Evolutionary conservation across 345 rosid species (phyloP), one percentile per base, ranked within the genome.

Genomic region (Dipteronia sinensis): DNA sequence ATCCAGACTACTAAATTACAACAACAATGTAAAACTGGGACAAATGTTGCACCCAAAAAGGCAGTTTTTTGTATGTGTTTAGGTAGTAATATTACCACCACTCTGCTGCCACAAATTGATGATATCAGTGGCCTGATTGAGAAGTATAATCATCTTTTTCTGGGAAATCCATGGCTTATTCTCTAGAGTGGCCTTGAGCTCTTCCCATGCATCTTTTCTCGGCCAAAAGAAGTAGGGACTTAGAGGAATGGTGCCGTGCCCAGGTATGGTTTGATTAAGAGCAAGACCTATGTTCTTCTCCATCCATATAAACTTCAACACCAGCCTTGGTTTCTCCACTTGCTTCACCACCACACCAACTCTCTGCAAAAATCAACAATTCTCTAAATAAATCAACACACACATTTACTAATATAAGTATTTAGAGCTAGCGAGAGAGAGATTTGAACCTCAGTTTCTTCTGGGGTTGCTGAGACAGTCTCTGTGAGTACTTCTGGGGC

Each of bases 91-190:
- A 74, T 88, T 87, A 80, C 92, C 97, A 69, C 97, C 93, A 84
- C 91, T 90, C 80, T 92, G 97, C 85, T 92, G 95, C 97, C 97
- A 92, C 58, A 89, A 86, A 83, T 92, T 92, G 84, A 92, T 92
- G 66, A 90, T 89, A 68, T 92, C 93, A 79, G 97, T 92, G 38
- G 97, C 97, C 82, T 92, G 95, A 69, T 92, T 92, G 61, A 90
- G 95, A 61, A 92, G 90, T 74, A 92, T 89, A 34, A 92, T 90
- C 92, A 89, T 89, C 87, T 85, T 88, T 87, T 90, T 90, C 84
- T 89, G 95, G 71, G 95, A 92, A 71, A 90, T 82, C 93, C 95
- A 92, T 23, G 93, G 92, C 68, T 90, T 92, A 23, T 89, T 88
- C 87, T 92, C 95, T 49, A 90, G 85, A 65, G 89, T 84, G 40